phyloP scores from a whole-genome alignment of 768 basidiomycete species.

The Mrakia hoshinonis region DNA sequence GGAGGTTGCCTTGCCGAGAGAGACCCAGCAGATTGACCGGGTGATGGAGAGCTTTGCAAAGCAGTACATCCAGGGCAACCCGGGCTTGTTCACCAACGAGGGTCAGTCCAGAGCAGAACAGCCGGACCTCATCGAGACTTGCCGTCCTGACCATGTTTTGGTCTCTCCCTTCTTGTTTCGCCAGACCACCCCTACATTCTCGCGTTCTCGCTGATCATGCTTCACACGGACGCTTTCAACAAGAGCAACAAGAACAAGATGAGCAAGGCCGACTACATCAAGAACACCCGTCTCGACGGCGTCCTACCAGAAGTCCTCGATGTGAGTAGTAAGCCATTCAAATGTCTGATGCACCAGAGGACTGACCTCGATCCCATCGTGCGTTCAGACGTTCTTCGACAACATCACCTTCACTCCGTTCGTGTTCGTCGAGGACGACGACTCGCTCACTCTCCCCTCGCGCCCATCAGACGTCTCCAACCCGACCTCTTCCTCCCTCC shows the following conservation, averaged over 20 bases:
- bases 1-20: conserved; percentile 81
- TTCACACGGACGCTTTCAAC: conserved; percentile 97
- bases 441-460: conserved; percentile 55
- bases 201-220: conserved; percentile 95
- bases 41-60: conserved; percentile 91
- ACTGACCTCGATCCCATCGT: neutral
- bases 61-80: conserved; percentile 75
- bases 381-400: conserved; percentile 86
- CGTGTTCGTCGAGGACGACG: conserved; percentile 68
- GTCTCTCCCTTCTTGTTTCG: neutral
- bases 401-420: conserved; percentile 94
- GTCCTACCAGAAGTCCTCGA: conserved; percentile 74
- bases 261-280: conserved; percentile 87
- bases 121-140: neutral
- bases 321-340: conserved; percentile 56
- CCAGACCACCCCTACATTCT: conserved; percentile 89
- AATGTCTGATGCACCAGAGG: too few relatives aligned
- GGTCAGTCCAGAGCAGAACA: conserved; percentile 45
- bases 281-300: conserved; percentile 81
- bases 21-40: conserved; percentile 97
- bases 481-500: conserved; percentile 5
- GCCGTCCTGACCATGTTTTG: neutral
- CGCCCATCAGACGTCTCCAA: conserved; percentile 31
- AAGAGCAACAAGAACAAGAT: conserved; percentile 96
- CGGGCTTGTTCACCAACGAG: conserved; percentile 63